Conservation (phyloP, 2,329 filamentous ascomycete species). For the Trichoderma sp. region DNA sequence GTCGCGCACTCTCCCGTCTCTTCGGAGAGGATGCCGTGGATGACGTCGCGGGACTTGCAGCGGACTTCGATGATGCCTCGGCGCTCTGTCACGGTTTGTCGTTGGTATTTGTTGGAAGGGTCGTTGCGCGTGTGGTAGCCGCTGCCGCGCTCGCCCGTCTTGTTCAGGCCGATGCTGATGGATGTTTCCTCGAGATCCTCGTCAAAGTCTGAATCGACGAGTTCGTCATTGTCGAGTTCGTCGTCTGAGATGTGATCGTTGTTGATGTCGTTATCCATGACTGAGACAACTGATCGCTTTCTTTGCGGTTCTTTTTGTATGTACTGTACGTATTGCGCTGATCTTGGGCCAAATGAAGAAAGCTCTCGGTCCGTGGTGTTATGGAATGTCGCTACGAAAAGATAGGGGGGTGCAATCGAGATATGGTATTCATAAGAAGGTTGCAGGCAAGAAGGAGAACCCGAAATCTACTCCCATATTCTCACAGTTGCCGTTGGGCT, state of each 20-base stretch:
- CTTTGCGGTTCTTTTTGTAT: too few species aligned
- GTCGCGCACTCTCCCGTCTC: conserved; percentile 33
- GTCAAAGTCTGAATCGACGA: conserved; percentile 24
- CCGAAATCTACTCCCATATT: neutral
- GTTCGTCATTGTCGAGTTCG: neutral
- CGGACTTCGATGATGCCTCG: conserved; percentile 35
- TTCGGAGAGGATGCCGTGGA: conserved; percentile 33
- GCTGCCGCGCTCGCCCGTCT: conserved; percentile 30
- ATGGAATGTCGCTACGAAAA: neutral
- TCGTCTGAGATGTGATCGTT: conserved; percentile 16
- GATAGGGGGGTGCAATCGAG: neutral
- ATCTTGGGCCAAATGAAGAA: neutral
- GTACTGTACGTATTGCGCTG: neutral
- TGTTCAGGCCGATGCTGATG: conserved; percentile 31
- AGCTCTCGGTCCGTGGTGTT: neutral
- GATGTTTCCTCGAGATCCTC: conserved; percentile 31
- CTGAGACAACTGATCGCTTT: neutral
- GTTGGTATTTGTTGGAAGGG: conserved; percentile 33
- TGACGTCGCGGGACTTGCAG: conserved; percentile 35
- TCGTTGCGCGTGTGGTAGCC: conserved; percentile 35
- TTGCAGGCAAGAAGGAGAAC: neutral
- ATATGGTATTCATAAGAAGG: neutral
- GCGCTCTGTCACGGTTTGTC: conserved; percentile 30
- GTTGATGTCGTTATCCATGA: conserved; percentile 6
- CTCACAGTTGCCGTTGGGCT: neutral